phyloP scores from a whole-genome alignment of 306 rosid genomes.

The Alnus glutinosa region DNA sequence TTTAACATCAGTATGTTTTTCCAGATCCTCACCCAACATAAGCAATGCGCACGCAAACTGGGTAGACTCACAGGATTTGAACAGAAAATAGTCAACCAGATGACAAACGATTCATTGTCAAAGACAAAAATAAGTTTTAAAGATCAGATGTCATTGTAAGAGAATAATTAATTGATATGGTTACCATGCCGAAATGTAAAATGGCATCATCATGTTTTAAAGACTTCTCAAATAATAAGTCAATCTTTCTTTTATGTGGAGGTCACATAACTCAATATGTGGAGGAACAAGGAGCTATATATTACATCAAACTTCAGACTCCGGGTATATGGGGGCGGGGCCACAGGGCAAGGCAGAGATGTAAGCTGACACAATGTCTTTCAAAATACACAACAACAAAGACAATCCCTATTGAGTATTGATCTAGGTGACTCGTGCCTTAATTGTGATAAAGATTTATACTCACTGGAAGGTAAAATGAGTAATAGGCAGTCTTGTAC shows the following conservation, averaged over 20 bases:
- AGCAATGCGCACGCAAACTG: slow-evolving; percentile 63
- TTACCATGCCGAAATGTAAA: background rate
- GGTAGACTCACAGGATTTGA: slow-evolving; percentile 7
- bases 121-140: background rate
- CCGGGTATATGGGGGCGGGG: background rate
- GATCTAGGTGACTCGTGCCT: background rate
- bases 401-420: slow-evolving; percentile 31
- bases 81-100: slow-evolving; percentile 21
- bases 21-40: slow-evolving; percentile 54
- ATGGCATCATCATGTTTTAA: background rate
- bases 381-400: background rate
- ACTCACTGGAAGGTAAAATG: slow-evolving; percentile 94
- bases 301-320: slow-evolving; percentile 15
- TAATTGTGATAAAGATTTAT: slow-evolving; percentile 4
- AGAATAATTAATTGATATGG: background rate
- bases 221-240: background rate
- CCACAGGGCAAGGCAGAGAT: background rate
- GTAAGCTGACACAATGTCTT: slow-evolving; percentile 8
- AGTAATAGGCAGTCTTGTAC: slow-evolving; percentile 90
- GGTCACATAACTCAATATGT: background rate
- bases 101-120: slow-evolving; percentile 15
- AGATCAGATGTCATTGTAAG: slow-evolving; percentile 7
- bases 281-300: background rate
- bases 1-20: slow-evolving; percentile 51
- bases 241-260: background rate